Conservation (phyloP, 1,139 yeast species). For the Meyerozyma elateridarum region DNA sequence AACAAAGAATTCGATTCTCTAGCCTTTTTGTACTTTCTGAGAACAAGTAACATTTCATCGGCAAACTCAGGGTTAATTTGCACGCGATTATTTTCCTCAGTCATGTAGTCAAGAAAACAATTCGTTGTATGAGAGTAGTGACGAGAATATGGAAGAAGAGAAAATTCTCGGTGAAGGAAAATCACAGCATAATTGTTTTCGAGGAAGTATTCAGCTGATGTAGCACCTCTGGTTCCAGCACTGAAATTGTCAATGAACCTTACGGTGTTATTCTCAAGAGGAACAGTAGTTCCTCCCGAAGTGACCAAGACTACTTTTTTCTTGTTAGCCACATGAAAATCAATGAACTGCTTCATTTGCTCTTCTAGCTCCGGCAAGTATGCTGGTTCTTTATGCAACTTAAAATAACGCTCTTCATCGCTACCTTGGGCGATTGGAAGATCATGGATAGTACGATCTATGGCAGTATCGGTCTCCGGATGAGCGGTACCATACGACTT, state of each 20-base stretch:
- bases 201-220: conserved; percentile 87
- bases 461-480: conserved; percentile 70
- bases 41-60: conserved; percentile 57
- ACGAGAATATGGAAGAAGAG: conserved; percentile 85
- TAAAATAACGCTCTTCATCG: conserved; percentile 77
- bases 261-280: conserved; percentile 92
- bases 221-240: conserved; percentile 97
- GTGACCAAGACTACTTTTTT: conserved; percentile 76
- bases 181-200: conserved; percentile 87
- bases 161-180: conserved; percentile 86
- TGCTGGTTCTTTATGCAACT: conserved; percentile 64
- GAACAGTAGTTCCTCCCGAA: conserved; percentile 98
- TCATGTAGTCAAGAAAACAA: conserved; percentile 81
- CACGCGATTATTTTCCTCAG: conserved; percentile 47
- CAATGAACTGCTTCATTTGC: conserved; percentile 58
- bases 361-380: conserved; percentile 60
- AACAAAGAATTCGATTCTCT: conserved; percentile 57
- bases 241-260: conserved; percentile 94
- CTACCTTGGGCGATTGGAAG: conserved; percentile 71
- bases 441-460: conserved; percentile 70
- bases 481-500: conserved; percentile 52
- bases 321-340: conserved; percentile 35
- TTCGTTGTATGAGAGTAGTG: conserved; percentile 82
- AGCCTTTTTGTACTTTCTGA: conserved; percentile 61
- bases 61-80: conserved; percentile 60